phyloP scores from a whole-genome alignment of 2,329 filamentous ascomycete genomes.

The Phyllosticta citriasiana region DNA sequence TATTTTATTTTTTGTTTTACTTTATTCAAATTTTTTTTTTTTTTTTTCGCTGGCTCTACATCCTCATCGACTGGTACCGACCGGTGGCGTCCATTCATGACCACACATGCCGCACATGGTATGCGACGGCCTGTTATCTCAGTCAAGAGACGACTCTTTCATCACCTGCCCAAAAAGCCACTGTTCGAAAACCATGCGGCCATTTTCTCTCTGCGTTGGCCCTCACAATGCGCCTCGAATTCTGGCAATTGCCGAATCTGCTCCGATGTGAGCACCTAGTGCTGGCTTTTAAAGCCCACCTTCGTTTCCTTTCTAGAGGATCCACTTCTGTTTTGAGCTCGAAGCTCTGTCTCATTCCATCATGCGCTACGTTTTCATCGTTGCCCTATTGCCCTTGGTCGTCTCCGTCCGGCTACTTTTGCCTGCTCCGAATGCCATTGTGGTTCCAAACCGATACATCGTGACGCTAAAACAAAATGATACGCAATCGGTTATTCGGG shows the following conservation, averaged over 20 bases:
- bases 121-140: neutral
- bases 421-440: conserved; percentile 22
- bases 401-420: conserved; percentile 29
- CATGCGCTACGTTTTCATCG: conserved; percentile 30
- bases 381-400: conserved; percentile 25
- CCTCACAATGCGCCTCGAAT: neutral
- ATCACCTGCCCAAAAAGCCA: neutral
- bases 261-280: neutral
- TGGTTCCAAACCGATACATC: conserved; percentile 36
- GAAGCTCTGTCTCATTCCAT: conserved; percentile 15
- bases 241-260: neutral
- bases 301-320: neutral
- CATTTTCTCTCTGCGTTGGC: neutral
- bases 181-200: neutral
- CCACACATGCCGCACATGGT: neutral
- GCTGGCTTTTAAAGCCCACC: neutral
- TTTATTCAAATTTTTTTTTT: neutral
- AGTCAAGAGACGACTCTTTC: neutral
- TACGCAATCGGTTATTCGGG: conserved; percentile 17
- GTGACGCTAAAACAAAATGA: conserved; percentile 35
- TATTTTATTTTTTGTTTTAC: too few relatives aligned
- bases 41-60: neutral
- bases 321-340: neutral
- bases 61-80: neutral
- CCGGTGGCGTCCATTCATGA: neutral